These are phyloP conservation scores for Thalia dealbata DNA, from an alignment of 176 grass and related monocot species.

Conservation along the genomic window DNA sequence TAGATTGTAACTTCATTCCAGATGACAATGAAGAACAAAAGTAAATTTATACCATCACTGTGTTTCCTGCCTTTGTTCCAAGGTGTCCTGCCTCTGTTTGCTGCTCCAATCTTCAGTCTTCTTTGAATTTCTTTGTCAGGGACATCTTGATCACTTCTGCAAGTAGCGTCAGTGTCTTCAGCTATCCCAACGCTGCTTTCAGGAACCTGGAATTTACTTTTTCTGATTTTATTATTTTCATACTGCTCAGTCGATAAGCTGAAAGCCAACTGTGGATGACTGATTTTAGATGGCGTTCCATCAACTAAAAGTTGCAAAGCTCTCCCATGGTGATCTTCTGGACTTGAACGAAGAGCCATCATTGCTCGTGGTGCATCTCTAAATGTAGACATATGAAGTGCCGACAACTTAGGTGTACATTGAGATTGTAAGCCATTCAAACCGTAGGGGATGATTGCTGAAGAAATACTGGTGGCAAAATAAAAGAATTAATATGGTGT, in stretches of 20 bases:
- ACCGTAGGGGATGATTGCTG: background rate
- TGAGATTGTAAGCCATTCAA: background rate
- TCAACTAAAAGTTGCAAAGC: background rate
- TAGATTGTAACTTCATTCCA: background rate
- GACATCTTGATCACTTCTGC: slow-evolving; percentile 5
- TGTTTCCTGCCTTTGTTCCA: slow-evolving; percentile 71
- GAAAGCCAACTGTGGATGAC: background rate
- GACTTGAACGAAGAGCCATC: background rate
- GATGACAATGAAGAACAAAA: slow-evolving; percentile 5
- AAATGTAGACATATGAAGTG: background rate
- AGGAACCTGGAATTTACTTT: background rate
- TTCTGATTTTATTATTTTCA: background rate
- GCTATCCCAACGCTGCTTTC: background rate
- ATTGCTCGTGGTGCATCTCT: background rate
- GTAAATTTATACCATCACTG: slow-evolving; percentile 34
- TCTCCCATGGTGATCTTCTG: background rate
- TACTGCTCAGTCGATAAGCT: background rate
- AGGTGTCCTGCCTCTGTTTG: slow-evolving; percentile 63
- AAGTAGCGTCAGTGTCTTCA: background rate
- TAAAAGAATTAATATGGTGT: background rate
- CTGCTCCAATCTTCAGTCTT: slow-evolving; percentile 64
- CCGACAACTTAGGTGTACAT: background rate
- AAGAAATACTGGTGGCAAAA: slow-evolving; percentile 6
- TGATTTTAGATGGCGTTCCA: background rate
- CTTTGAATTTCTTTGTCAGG: slow-evolving; percentile 56